phyloP scores from a whole-genome alignment of 805 yeast species.

The Lachancea nothofagi region DNA sequence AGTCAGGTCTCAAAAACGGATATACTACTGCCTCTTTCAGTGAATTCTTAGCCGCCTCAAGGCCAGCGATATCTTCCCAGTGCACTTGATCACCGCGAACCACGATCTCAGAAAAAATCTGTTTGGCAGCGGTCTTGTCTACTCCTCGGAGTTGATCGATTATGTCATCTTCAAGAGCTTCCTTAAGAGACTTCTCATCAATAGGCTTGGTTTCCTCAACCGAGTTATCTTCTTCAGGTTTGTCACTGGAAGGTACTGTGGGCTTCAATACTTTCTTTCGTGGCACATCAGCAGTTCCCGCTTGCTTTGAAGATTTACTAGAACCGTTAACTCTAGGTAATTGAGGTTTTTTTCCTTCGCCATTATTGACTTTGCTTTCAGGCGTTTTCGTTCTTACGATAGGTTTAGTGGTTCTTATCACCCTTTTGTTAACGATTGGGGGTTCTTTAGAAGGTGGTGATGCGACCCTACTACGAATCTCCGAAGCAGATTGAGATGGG shows the following conservation, averaged over 20 bases:
- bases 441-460: background rate
- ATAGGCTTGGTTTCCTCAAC: conserved; percentile 1
- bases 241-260: background rate
- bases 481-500: conserved; percentile 1
- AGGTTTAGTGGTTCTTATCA: conserved; percentile 1
- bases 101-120: conserved; percentile 83
- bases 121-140: conserved; percentile 72
- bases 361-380: background rate
- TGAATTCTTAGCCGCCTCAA: conserved; percentile 80
- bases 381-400: background rate
- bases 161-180: conserved; percentile 26
- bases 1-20: conserved; percentile 90
- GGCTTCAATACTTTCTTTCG: background rate
- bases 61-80: conserved; percentile 96
- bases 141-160: conserved; percentile 49
- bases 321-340: background rate
- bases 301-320: background rate
- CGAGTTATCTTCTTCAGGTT: conserved; percentile 2
- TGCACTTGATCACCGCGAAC: conserved; percentile 88
- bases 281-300: background rate
- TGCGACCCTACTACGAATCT: conserved; percentile 1
- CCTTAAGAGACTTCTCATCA: conserved; percentile 12
- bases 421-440: conserved; percentile 6
- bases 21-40: conserved; percentile 94
- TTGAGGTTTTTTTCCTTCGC: background rate